Base-by-base conservation (phyloP, 805 yeast species). In the Metschnikowia amazonensis region DNA sequence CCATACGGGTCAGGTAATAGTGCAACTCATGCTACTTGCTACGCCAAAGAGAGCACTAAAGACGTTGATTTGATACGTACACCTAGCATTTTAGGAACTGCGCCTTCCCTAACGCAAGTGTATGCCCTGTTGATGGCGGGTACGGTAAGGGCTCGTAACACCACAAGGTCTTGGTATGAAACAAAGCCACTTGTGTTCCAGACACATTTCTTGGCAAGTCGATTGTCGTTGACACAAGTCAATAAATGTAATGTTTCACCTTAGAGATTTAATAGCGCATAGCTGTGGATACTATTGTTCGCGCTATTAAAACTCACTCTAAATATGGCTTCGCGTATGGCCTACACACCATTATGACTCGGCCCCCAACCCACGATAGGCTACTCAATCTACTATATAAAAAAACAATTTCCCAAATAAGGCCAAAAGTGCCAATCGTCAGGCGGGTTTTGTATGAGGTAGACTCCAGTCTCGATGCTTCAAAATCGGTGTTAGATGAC, bases 311-410 rank as follows among this genome's bases (percentile, higher is more conserved):
- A 13, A 13, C 36, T 31, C 36, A 13, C 24, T 33, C n/a, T 7
- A 32, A 18, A 13, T 11, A 33, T 33, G 23, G 23, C 9, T n/a
- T 11, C 24, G 36, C 35, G 11, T 32, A 21, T 11, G 11, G 35
- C 4, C 35, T 32, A 9, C 36, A 16, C 36, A 18, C 24, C 25
- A 34, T 16, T 36, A 39, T 39, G 42, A 30, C 41, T 11, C 31
- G 28, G 21, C 30, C 29, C 29, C 34, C 49, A 21, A 58, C 60
- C 16, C 56, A 64, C 2, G 59, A 64, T 43, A 49, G 63, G 40
- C 57, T 67, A 6, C 58, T 64, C 25, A 62, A 57, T 36, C 60
- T 67, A 11, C 56, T 67, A 25, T 64, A 64, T 43, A 49, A 60
- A n/a, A 56, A 65, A 32, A 51, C 69, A 0, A 57, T 66, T 3